These are phyloP conservation scores for Candida easanensis DNA, from an alignment of 805 yeast genomes.

Conservation along the genomic window DNA sequence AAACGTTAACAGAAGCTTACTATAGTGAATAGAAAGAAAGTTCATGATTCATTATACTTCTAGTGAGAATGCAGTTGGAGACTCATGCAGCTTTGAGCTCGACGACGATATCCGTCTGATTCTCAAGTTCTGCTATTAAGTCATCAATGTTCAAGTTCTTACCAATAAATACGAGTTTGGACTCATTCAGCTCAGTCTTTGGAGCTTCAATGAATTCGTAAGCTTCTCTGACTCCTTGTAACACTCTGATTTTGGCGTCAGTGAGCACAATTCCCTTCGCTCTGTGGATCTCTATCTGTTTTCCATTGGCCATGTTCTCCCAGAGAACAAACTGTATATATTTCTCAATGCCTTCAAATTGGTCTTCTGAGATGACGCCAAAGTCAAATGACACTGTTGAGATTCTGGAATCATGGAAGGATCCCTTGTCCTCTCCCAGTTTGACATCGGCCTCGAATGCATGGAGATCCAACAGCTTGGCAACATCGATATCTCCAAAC, in stretches of 20 bases:
- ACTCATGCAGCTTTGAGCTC: too few species aligned
- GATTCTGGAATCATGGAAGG: constrained; percentile 50
- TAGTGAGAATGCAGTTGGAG: too few species aligned
- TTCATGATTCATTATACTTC: too few species aligned
- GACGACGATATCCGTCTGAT: constrained; percentile 7
- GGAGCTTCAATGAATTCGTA: constrained; percentile 67
- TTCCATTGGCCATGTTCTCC: constrained; percentile 52
- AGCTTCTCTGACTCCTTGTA: constrained; percentile 93
- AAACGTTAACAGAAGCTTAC: too few species aligned
- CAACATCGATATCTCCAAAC: constrained; percentile 72
- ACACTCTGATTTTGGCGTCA: constrained; percentile 28
- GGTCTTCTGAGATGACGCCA: constrained; percentile 31
- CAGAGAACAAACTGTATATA: constrained; percentile 75
- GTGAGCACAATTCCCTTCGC: constrained; percentile 69
- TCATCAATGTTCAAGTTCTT: constrained; percentile 46
- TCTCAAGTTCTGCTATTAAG: constrained; percentile 33
- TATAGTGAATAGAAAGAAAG: too few species aligned
- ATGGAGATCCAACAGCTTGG: constrained; percentile 68
- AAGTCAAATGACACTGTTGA: constrained; percentile 52
- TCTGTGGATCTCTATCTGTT: constrained; percentile 68
- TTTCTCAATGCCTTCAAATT: constrained; percentile 48
- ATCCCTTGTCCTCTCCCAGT: constrained; percentile 24
- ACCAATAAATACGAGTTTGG: constrained; percentile 76
- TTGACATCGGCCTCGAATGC: constrained; percentile 58
- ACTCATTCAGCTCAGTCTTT: constrained; percentile 36